phyloP scores from a whole-genome alignment of 2,329 filamentous ascomycete genomes.

The Cladosporium sp. region DNA sequence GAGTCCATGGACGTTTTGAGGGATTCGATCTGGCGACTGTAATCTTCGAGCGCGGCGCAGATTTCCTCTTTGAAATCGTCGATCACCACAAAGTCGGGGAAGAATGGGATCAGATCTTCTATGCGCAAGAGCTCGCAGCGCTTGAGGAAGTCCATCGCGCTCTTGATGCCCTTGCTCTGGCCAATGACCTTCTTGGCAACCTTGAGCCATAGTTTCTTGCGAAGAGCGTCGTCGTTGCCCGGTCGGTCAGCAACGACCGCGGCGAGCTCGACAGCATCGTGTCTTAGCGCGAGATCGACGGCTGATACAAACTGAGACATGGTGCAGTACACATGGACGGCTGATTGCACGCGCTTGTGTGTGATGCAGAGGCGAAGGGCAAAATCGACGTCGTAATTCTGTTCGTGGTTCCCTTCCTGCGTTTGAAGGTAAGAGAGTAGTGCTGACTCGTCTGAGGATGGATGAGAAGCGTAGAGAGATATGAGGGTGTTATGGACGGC shows the following conservation, averaged over 20 bases:
- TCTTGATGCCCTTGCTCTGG: conserved; percentile 76
- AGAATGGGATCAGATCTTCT: conserved; percentile 96
- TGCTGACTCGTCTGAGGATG: conserved; percentile 76
- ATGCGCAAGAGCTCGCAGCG: conserved; percentile 89
- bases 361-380: conserved; percentile 93
- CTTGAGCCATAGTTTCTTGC: conserved; percentile 93
- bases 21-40: conserved; percentile 82
- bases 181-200: conserved; percentile 93
- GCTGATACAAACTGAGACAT: conserved; percentile 95
- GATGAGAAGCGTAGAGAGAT: conserved; percentile 87
- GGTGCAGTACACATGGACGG: conserved; percentile 93
- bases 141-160: conserved; percentile 86
- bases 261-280: conserved; percentile 85
- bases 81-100: conserved; percentile 97
- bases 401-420: conserved; percentile 69
- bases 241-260: conserved; percentile 84
- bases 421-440: conserved; percentile 86
- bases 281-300: conserved; percentile 85
- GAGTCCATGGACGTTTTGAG: conserved; percentile 96
- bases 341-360: conserved; percentile 86
- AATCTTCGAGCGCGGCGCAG: conserved; percentile 87
- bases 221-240: conserved; percentile 66
- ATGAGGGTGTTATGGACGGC: conserved; percentile 97
- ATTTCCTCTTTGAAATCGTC: conserved; percentile 99
- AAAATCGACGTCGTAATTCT: conserved; percentile 91